Base-by-base conservation (phyloP, 805 yeast species). In the Myxozyma mucilagina region DNA sequence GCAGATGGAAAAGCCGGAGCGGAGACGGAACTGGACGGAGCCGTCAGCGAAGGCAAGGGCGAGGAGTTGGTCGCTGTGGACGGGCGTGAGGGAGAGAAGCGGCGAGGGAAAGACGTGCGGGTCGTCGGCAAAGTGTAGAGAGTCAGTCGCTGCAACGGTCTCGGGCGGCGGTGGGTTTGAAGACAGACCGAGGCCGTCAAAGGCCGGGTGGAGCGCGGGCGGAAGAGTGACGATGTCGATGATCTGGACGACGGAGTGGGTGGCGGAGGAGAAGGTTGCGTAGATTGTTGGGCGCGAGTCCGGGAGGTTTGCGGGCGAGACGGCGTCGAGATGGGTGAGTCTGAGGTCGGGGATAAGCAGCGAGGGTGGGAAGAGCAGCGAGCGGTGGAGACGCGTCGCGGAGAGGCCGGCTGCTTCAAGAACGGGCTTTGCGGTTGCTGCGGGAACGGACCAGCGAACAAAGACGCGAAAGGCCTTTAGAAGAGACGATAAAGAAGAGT, bases 381-480 rank as follows among this genome's bases (percentile, higher is more conserved):
- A 34, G 45, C 43, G 16, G 24, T 60, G 55, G 5, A 63, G 36
- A 6, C 67, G 56, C 31, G 47, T 45, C 8, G 49, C 57, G 11
- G 48, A 43, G 24, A 63, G 43, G 9, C 42, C 11, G 2, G 59
- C 64, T 53, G 60, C 47, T 24, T 56, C 61, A 20, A 47, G 38
- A 16, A 53, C 56, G 7, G 55, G 49, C 29, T 48, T 53, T 9
- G 53, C 18, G 3, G 60, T 53, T 9, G 53, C 18, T 5, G 60
- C 29, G 3, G 29, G 14, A 18, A 55, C 32, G 14, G 45, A 53
- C 76, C 75, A 75, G 9, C 66, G 66, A 29, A 76, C 56, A 0
- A 57, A 24, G 31, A 73, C 65, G 10, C 70, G 67, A 60, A 70
- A 75, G 4, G 67, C 67, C 32, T 69, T 68, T 49, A 68, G 41